Evolutionary conservation across 108 stramenopile genomes (phyloP), one percentile per base, ranked within the genome.

Genomic region (Cyclotella sp.): DNA sequence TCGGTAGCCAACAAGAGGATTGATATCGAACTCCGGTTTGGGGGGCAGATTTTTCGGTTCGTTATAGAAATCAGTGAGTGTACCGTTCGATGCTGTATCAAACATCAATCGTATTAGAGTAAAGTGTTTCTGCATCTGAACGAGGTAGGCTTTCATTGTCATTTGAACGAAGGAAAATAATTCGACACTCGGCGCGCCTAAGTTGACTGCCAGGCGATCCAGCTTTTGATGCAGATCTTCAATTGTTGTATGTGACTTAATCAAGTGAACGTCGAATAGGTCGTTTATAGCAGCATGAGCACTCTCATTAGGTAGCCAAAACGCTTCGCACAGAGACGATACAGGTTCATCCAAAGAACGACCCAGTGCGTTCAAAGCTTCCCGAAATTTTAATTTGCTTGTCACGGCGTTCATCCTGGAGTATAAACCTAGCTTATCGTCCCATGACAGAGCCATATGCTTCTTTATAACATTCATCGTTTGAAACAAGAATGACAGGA

Each of bases 41-140:
- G 2, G 60, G 21, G 42, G 59, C 19, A 47, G n/a, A 9, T 9
- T 0, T 63, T 49, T 29, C 61, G 77, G 73, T 66, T 39, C 60
- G 43, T 73, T 55, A 43, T 68, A 76, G 45, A 47, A 68, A 16
- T 66, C 78, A 30, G 78, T 75, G 26, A 84, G 45, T 41, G 67
- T 58, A 4, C 83, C 74, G 12, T 45, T 34, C 0, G 49, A 67
- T 27, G 78, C 64, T 12, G 73, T 79, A 53, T 76, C 86, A 70
- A 89, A 87, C 88, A 89, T 85, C 24, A 85, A 68, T 41, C 86
- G 70, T 13, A 89, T 53, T 15, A 69, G 60, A 30, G 66, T 77
- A n/a, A 53, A 16, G 62, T 53, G 76, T 46, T 77, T 51, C 30
- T 69, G 54, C 76, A 68, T 77, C 0, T 63, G 68, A 0, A 21